Evolutionary conservation across 345 rosid species (phyloP).

Genomic region (Corymbia maculata): DNA sequence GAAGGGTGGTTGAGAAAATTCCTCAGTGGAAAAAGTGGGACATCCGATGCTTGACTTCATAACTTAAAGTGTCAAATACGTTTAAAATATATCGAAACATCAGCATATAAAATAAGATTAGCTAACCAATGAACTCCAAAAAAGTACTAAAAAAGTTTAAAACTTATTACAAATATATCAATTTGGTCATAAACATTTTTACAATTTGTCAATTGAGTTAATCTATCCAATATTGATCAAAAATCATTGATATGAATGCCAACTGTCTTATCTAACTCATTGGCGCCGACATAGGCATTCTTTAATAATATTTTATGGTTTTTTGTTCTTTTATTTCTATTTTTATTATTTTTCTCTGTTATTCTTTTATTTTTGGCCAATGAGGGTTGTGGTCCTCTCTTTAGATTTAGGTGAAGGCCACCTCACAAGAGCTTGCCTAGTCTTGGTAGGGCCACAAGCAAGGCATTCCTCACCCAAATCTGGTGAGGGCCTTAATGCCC

Average conservation of each 20-base stretch:
- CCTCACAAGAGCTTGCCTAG: too few species aligned
- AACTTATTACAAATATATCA: not conserved
- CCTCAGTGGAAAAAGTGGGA: not conserved
- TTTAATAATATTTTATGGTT: too few species aligned
- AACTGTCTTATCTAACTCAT: accelerated
- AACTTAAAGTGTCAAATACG: not conserved
- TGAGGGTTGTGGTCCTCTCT: not conserved
- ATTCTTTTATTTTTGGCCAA: not conserved
- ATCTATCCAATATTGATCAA: accelerated
- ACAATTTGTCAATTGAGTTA: too few species aligned
- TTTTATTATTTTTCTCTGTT: too few species aligned
- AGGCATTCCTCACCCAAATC: too few species aligned
- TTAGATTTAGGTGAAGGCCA: too few species aligned
- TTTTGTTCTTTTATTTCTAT: not conserved
- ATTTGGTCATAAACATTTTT: too few species aligned
- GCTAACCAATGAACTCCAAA: not conserved
- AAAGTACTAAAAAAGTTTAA: not conserved
- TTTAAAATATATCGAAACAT: not conserved
- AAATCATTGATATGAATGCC: too few species aligned
- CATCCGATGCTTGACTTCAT: not conserved
- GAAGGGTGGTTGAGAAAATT: not conserved
- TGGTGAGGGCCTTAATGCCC: not conserved
- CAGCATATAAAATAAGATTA: not conserved
- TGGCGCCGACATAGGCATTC: too few species aligned
- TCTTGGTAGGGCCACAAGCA: too few species aligned